phyloP scores from a whole-genome alignment of 202 grass and related monocot genomes.

The Zizania palustris region DNA sequence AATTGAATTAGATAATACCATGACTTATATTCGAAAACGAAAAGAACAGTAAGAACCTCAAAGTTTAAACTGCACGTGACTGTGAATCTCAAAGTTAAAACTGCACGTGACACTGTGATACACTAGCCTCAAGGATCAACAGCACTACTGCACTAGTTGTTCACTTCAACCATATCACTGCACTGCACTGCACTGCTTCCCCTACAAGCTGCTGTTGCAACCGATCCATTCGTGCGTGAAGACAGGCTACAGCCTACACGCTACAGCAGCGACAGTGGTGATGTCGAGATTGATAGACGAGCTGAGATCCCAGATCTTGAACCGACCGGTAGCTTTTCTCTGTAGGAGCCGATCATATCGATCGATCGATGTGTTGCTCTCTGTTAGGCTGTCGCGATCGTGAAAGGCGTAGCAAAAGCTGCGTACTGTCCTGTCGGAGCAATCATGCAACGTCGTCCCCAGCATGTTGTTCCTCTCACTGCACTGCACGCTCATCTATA shows the following conservation, averaged over 20 bases:
- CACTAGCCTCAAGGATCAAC: too few species aligned
- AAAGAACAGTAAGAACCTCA: too few species aligned
- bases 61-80: too few species aligned
- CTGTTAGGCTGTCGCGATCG: conserved; percentile 46
- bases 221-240: not conserved
- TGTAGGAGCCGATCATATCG: not conserved
- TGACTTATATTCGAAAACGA: too few species aligned
- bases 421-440: conserved; percentile 35
- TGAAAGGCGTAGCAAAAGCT: conserved; percentile 27
- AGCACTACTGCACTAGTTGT: not conserved
- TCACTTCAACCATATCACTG: not conserved
- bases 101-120: too few species aligned
- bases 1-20: too few species aligned
- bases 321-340: not conserved
- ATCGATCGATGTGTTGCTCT: not conserved
- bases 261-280: not conserved
- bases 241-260: too few species aligned
- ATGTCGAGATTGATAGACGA: not conserved
- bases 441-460: conserved; percentile 29
- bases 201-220: not conserved
- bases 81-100: too few species aligned
- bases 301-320: conserved; percentile 18
- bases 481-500: not conserved
- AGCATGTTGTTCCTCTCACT: conserved; percentile 29
- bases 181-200: conserved; percentile 1